Conservation (phyloP, 2,329 filamentous ascomycete species). For the Aspergillus sp. region DNA sequence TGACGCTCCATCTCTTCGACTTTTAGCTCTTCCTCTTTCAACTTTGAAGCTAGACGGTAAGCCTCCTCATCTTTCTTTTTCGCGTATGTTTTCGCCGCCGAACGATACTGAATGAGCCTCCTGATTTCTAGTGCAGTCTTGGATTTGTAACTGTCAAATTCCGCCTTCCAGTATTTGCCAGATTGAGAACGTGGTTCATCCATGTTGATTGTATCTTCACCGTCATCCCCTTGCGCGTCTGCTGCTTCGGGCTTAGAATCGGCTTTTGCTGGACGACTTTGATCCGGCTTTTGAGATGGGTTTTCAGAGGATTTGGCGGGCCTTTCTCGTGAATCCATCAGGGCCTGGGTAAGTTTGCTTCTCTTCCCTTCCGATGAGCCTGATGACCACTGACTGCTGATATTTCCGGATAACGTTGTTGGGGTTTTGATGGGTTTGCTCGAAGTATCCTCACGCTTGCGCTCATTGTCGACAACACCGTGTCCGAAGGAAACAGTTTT, state of each 20-base stretch:
- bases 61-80: slow-evolving; percentile 59
- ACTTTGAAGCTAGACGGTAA: slow-evolving; percentile 51
- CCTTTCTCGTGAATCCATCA: slow-evolving; percentile 41
- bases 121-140: slow-evolving; percentile 61
- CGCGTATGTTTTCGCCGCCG: slow-evolving; percentile 59
- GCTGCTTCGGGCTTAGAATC: slow-evolving; percentile 6
- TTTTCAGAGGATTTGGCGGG: slow-evolving; percentile 26
- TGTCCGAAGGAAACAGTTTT: slow-evolving; percentile 64
- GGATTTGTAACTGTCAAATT: slow-evolving; percentile 59
- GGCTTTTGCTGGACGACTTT: slow-evolving; percentile 15
- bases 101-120: slow-evolving; percentile 60
- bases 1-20: slow-evolving; percentile 46
- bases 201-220: slow-evolving; percentile 54
- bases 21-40: slow-evolving; percentile 51
- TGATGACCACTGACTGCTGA: slow-evolving; percentile 44
- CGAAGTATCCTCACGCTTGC: slow-evolving; percentile 46
- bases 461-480: slow-evolving; percentile 57
- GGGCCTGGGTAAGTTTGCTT: slow-evolving; percentile 42
- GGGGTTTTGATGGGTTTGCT: slow-evolving; percentile 50
- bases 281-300: slow-evolving; percentile 10
- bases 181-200: slow-evolving; percentile 57
- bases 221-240: slow-evolving; percentile 28
- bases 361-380: slow-evolving; percentile 33
- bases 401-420: slow-evolving; percentile 47
- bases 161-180: slow-evolving; percentile 62